Evolutionary conservation across 2,329 filamentous ascomycete genomes (phyloP), one percentile per base, ranked within the genome.

Genomic region (Cladosporium sp.): DNA sequence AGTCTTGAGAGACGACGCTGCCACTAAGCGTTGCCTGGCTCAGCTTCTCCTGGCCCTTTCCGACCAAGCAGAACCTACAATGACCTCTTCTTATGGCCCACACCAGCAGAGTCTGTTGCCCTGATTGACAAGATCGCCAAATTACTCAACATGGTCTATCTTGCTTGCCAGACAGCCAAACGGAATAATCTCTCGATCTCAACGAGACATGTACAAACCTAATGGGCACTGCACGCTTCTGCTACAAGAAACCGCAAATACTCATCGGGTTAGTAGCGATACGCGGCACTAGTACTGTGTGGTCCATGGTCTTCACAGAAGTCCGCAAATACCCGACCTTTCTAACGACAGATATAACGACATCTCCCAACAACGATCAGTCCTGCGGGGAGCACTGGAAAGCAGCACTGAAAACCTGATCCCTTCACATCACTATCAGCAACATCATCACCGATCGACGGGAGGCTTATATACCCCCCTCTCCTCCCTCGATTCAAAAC

Each of bases 1-100:
- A 0, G 93, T 98, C 42, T 84, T 98, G 33, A 87, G 93, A 54
- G 93, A 98, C 66, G 93, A 98, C 67, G 93, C 93, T 11, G 93
- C 93, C 1, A 98, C 93, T 0, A 98, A 98, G 77, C 86, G 93
- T 54, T 98, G 93, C 70, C 84, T 98, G 33, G 89, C 91, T n/a
- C 93, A 97, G 72, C 83, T 98, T 8, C 79, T 97, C 55, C 95
- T 97, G 74, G 97, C 97, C 68, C 82, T 98, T 51, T 95, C 89
- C 9, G 93, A 97, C 71, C 65, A 67, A 42, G 67, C 66, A 9
- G 67, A 66, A 51, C 63, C 63, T 8, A 54, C 56, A 16, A 58
- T 63, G 58, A 55, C 57, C n/a, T 52, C 55, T 2, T 49, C 48
- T 4, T 63, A 62, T 35, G 56, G 52, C 19, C 43, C 55, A 13